These are phyloP conservation scores for Abelmoschus esculentus DNA, from an alignment of 345 rosid species.

Conservation along the genomic window DNA sequence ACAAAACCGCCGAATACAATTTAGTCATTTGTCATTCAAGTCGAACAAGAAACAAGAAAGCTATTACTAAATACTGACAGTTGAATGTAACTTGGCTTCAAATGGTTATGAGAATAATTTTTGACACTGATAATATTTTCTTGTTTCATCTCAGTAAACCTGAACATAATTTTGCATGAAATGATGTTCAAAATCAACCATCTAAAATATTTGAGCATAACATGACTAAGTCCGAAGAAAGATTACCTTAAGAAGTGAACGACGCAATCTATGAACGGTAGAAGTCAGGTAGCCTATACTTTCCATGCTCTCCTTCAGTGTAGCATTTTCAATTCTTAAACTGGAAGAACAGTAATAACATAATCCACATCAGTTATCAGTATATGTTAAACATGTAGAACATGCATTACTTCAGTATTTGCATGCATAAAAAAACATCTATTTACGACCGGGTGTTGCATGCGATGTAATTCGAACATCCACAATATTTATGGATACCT, in stretches of 20 bases:
- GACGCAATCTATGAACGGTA: conserved; percentile 73
- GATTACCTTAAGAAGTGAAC: conserved; percentile 66
- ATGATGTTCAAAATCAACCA: not conserved
- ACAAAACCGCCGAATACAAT: conserved; percentile 11
- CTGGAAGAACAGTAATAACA: conserved; percentile 28
- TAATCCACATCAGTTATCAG: not conserved
- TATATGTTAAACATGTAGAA: conserved; percentile 2
- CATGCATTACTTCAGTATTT: not conserved
- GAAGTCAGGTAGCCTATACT: conserved; percentile 73
- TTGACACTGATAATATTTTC: not conserved
- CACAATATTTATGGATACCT: conserved; percentile 40
- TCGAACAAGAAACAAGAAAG: conserved; percentile 3
- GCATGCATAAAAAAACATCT: conserved; percentile 10
- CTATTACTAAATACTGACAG: not conserved
- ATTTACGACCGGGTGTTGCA: not conserved
- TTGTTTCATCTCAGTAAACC: not conserved
- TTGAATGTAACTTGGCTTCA: not conserved
- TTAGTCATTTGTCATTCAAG: not conserved
- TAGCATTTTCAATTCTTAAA: conserved; percentile 83
- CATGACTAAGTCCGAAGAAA: not conserved
- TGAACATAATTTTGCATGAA: not conserved
- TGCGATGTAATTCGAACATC: not conserved
- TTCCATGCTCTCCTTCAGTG: conserved; percentile 77
- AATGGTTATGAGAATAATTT: not conserved
- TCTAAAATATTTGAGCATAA: not conserved